Conservation (phyloP, 2,329 filamentous ascomycete species). For the Nannizziopsis barbatae region DNA sequence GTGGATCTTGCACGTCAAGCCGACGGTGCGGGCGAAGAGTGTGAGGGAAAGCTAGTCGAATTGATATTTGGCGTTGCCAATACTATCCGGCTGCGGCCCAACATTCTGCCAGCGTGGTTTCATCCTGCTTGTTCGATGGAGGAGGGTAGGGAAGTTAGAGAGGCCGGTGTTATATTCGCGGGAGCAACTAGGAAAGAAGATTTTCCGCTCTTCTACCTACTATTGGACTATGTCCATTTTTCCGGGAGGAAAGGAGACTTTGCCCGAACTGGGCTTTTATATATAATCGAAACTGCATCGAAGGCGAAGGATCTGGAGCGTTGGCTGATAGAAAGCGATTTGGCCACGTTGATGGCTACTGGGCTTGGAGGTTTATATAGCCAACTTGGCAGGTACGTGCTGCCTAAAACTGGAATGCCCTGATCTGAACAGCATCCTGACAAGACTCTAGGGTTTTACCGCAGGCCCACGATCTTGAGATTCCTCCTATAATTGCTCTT, state of each 20-base stretch:
- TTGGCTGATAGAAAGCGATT: constrained; percentile 94
- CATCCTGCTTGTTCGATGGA: constrained; percentile 43
- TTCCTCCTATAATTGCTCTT: constrained; percentile 74
- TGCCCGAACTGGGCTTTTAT: constrained; percentile 81
- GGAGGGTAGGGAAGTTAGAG: constrained; percentile 30
- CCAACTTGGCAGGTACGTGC: constrained; percentile 49
- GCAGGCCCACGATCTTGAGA: constrained; percentile 53
- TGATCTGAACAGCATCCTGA: not conserved
- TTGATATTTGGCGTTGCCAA: constrained; percentile 91
- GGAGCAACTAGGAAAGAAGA: constrained; percentile 80
- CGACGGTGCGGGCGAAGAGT: constrained; percentile 50
- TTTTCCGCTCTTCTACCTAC: constrained; percentile 87
- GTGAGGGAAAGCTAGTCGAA: constrained; percentile 81
- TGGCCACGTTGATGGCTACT: constrained; percentile 94
- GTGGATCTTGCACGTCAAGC: constrained; percentile 77
- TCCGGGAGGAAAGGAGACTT: constrained; percentile 94
- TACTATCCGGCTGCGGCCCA: constrained; percentile 82
- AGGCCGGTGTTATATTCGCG: constrained; percentile 55
- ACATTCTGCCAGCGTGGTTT: constrained; percentile 87
- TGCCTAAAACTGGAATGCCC: not conserved
- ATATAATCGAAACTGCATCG: constrained; percentile 88
- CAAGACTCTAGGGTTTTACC: constrained; percentile 67
- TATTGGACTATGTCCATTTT: constrained; percentile 94
- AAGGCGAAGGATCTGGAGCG: constrained; percentile 72
- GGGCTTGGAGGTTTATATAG: constrained; percentile 72